Evolutionary conservation across 208 protist genomes (phyloP).

Genomic region (Acanthamoeba sp.): DNA sequence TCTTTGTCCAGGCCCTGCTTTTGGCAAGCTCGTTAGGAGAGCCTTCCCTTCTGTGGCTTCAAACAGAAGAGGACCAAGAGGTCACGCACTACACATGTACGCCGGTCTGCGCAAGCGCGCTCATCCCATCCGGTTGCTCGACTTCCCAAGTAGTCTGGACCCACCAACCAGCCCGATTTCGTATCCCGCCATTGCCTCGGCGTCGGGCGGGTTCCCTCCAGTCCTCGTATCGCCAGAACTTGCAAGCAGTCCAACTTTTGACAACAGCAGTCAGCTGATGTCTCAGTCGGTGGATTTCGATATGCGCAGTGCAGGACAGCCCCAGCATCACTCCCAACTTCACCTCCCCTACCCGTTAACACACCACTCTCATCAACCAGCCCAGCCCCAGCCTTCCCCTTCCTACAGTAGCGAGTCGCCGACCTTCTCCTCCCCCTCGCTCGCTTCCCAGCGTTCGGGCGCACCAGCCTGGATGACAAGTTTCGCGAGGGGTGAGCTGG

Average conservation of each 20-base stretch:
- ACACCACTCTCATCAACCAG: neutral
- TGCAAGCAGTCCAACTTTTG: no score
- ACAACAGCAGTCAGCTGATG: no score
- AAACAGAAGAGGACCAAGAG: neutral
- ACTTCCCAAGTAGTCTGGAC: neutral
- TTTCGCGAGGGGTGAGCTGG: neutral
- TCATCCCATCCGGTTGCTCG: neutral
- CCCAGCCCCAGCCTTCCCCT: no score
- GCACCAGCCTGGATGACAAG: neutral
- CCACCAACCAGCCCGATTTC: neutral
- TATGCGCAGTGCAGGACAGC: no score
- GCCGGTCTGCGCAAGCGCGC: neutral
- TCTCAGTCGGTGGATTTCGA: no score
- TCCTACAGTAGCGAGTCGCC: neutral
- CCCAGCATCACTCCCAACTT: neutral
- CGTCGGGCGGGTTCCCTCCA: no score
- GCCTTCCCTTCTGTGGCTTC: slow-evolving; percentile 6
- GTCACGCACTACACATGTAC: slow-evolving; percentile 42
- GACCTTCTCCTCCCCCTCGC: neutral
- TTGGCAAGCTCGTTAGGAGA: neutral
- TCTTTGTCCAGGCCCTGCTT: neutral
- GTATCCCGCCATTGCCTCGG: no score
- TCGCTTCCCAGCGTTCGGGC: neutral
- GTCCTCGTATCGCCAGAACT: no score
- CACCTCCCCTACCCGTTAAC: no score